Conservation (phyloP, 306 rosid genomes). For the Lotus japonicus region DNA sequence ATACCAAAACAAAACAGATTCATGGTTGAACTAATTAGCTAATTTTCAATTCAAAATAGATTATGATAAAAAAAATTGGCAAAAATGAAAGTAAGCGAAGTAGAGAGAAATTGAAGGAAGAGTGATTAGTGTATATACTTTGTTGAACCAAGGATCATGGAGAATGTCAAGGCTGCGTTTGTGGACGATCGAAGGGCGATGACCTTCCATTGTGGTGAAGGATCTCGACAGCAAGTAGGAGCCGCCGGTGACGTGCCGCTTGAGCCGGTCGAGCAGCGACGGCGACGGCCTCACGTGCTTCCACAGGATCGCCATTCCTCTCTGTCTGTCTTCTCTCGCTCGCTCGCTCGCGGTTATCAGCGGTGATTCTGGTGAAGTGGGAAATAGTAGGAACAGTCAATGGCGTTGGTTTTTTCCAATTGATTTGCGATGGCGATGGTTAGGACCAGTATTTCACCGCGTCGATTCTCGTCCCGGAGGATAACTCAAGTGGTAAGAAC, state of each 20-base stretch:
- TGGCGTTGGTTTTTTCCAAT: no score
- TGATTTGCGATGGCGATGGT: no score
- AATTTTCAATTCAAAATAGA: neutral
- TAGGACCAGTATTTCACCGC: no score
- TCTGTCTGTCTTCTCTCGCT: no score
- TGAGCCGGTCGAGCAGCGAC: constrained; percentile 42
- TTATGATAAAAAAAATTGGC: neutral
- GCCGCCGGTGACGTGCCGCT: constrained; percentile 22
- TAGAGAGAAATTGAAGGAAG: neutral
- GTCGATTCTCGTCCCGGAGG: no score
- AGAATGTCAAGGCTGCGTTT: constrained; percentile 97
- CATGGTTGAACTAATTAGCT: no score
- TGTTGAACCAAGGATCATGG: constrained; percentile 98
- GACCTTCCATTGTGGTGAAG: constrained; percentile 70
- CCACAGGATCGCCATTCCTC: constrained; percentile 47
- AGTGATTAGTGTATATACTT: constrained; percentile 28
- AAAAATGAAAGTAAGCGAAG: neutral
- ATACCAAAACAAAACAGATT: no score
- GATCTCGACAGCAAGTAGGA: constrained; percentile 39
- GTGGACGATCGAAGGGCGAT: constrained; percentile 78
- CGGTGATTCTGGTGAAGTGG: no score
- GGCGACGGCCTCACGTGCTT: constrained; percentile 52
- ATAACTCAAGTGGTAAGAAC: no score
- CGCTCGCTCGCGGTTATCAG: neutral
- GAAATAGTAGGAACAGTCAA: no score